Conservation (phyloP, 1,139 yeast genomes). For the Suhomyces maxii region DNA sequence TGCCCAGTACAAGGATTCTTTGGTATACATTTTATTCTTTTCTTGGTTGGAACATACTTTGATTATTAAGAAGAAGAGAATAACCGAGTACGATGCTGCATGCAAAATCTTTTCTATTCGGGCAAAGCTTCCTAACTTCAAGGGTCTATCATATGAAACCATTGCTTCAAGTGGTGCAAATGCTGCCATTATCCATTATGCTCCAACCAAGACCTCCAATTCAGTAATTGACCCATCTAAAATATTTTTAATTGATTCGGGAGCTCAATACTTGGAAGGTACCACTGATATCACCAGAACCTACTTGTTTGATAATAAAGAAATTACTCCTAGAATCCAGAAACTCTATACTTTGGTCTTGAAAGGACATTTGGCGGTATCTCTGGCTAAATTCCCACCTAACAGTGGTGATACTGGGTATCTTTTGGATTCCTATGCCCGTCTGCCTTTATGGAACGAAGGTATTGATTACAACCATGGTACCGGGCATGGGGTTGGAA, state of each 20-base stretch:
- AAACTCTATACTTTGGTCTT: slow-evolving; percentile 53
- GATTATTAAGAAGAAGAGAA: slow-evolving; percentile 21
- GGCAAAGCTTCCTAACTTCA: slow-evolving; percentile 43
- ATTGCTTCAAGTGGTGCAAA: slow-evolving; percentile 57
- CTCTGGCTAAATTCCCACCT: slow-evolving; percentile 51
- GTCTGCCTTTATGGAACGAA: slow-evolving; percentile 54
- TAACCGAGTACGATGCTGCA: slow-evolving; percentile 47
- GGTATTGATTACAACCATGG: slow-evolving; percentile 59
- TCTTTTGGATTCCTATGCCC: slow-evolving; percentile 49
- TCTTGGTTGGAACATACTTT: slow-evolving; percentile 46
- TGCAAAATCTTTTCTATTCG: slow-evolving; percentile 45
- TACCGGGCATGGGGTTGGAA: slow-evolving; percentile 62
- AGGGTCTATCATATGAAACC: slow-evolving; percentile 54
- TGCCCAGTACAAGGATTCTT: slow-evolving; percentile 47
- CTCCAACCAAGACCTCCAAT: slow-evolving; percentile 46
- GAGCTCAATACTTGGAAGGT: slow-evolving; percentile 58
- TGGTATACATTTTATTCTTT: slow-evolving; percentile 40
- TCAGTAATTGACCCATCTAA: slow-evolving; percentile 42
- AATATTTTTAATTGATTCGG: slow-evolving; percentile 52
- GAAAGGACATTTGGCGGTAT: slow-evolving; percentile 56
- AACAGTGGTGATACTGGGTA: slow-evolving; percentile 41
- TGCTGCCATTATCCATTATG: slow-evolving; percentile 56
- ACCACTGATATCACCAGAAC: slow-evolving; percentile 63
- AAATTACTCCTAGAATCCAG: slow-evolving; percentile 26
- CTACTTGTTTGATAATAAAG: slow-evolving; percentile 38